Evolutionary conservation across 1,284 basidiomycete species (phyloP).

Genomic region (Thelephora terrestris): DNA sequence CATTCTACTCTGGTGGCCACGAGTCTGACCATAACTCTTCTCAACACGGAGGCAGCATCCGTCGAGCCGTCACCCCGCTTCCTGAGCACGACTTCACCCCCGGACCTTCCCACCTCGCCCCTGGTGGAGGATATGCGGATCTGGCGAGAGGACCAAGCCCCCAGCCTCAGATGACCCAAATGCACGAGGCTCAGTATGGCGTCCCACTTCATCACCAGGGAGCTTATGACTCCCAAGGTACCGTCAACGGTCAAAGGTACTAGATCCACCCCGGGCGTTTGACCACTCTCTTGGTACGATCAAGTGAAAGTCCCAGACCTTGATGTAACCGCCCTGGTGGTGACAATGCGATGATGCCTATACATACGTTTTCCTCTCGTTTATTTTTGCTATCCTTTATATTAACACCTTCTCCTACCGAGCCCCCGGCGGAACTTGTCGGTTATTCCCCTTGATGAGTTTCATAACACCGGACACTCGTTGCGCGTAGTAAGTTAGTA

Average conservation of each 20-base stretch:
- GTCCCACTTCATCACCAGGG: constrained; percentile 53
- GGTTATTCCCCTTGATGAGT: too few relatives aligned
- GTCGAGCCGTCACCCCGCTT: constrained; percentile 28
- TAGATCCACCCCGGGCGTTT: not conserved
- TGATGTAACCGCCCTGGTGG: too few relatives aligned
- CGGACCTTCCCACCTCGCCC: constrained; percentile 42
- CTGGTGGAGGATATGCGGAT: constrained; percentile 71
- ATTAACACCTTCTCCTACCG: too few relatives aligned
- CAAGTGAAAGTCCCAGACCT: too few relatives aligned
- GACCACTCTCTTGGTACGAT: too few relatives aligned
- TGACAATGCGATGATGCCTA: too few relatives aligned
- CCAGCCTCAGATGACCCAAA: constrained; percentile 34
- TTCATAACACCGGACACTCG: too few relatives aligned
- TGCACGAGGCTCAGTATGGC: constrained; percentile 42
- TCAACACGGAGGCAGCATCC: constrained; percentile 18
- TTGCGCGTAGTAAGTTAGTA: too few relatives aligned
- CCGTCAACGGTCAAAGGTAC: not conserved
- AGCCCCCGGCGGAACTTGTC: too few relatives aligned
- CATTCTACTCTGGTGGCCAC: constrained; percentile 59
- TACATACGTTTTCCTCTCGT: too few relatives aligned
- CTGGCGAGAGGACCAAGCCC: constrained; percentile 59
- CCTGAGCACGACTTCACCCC: constrained; percentile 80
- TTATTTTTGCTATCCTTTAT: too few relatives aligned
- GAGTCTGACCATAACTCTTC: constrained; percentile 24
- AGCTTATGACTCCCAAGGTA: constrained; percentile 30